Percentiles rank a stretch among this genome's conserved stretches.
Evolutionary conservation across 106 monocot genomes (phyloP).

Genomic region (Gastrodia elata): DNA sequence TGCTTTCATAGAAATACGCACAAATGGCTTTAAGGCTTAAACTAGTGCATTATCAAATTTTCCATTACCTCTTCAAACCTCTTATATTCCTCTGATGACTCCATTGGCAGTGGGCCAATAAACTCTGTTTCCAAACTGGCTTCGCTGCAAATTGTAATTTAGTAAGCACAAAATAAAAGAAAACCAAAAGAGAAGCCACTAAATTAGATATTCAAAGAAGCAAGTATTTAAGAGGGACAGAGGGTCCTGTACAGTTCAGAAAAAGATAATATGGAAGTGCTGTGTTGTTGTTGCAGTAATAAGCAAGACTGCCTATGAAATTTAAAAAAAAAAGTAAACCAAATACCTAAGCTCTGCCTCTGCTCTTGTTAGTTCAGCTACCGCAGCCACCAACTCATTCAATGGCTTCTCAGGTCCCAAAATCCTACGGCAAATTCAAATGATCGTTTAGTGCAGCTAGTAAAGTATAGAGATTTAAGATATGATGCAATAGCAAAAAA

Average conservation of each 20-base stretch:
- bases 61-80: conserved; percentile 87
- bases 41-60: neutral
- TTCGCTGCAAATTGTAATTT: conserved; percentile 36
- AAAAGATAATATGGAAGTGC: neutral
- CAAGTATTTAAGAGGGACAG: neutral
- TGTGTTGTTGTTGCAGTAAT: neutral
- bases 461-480: no score
- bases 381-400: conserved; percentile 80
- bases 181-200: neutral
- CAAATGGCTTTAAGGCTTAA: neutral
- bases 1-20: neutral
- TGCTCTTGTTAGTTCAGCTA: conserved; percentile 83
- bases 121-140: conserved; percentile 62
- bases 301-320: neutral
- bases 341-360: conserved; percentile 59
- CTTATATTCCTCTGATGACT: conserved; percentile 95
- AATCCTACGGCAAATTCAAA: no score
- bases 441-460: no score
- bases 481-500: no score
- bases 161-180: conserved; percentile 1
- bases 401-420: conserved; percentile 99
- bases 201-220: neutral
- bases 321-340: neutral
- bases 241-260: neutral
- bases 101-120: conserved; percentile 96